Conservation (phyloP, 305 asterid species). For the Plantago rigida region DNA sequence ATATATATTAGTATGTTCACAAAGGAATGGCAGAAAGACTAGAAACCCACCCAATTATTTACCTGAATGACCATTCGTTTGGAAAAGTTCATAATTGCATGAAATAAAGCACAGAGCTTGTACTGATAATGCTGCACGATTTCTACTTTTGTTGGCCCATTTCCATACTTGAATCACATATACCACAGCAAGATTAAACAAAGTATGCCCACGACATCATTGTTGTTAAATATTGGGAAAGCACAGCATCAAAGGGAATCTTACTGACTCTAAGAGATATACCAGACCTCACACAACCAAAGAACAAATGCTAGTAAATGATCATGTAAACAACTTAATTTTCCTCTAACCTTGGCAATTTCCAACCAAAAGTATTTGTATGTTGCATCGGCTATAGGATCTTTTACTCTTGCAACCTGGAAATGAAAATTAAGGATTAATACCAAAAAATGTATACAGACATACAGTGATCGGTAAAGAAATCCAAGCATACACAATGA, state of each 20-base stretch:
- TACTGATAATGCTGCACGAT: background rate
- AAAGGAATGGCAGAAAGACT: no score
- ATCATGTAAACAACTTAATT: slow-evolving; percentile 1
- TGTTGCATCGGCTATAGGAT: slow-evolving; percentile 62
- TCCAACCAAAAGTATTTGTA: slow-evolving; percentile 65
- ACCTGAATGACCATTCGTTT: no score
- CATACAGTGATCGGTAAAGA: slow-evolving; percentile 12
- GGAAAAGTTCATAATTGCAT: no score
- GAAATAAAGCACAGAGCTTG: no score
- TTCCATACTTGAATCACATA: background rate
- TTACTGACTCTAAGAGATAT: background rate
- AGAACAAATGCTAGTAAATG: background rate
- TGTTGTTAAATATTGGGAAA: no score
- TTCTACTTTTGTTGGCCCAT: background rate
- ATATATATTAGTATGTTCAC: no score
- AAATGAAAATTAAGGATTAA: slow-evolving; percentile 15
- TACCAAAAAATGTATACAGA: slow-evolving; percentile 4
- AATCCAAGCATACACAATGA: background rate
- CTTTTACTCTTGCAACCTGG: slow-evolving; percentile 58
- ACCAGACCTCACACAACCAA: background rate
- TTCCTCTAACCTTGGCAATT: slow-evolving; percentile 55
- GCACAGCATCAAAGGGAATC: background rate
- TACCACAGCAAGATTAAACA: background rate
- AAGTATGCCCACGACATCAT: no score
- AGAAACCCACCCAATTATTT: no score